phyloP scores from a whole-genome alignment of 2,329 filamentous ascomycete genomes.

The Ophiostoma ips region DNA sequence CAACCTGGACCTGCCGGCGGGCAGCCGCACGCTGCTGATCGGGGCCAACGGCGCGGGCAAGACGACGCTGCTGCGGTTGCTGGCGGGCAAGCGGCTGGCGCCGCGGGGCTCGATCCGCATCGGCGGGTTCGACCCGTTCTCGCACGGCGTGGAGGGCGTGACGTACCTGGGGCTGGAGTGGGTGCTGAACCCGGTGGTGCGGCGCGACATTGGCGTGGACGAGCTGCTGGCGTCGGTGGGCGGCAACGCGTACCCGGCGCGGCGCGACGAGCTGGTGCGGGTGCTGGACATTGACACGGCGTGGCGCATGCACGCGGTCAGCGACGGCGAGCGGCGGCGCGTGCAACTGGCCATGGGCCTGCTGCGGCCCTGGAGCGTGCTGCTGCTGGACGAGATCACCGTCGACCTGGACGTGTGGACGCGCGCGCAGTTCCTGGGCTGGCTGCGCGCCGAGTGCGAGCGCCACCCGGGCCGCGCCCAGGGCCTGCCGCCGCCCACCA shows the following conservation, averaged over 20 bases:
- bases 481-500: constrained; percentile 40
- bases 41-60: constrained; percentile 96
- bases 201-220: constrained; percentile 82
- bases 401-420: constrained; percentile 87
- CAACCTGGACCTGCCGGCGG: constrained; percentile 60
- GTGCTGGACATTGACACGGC: constrained; percentile 84
- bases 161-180: constrained; percentile 96
- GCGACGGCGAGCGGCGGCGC: constrained; percentile 77
- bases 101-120: constrained; percentile 62
- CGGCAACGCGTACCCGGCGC: constrained; percentile 65
- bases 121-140: constrained; percentile 81
- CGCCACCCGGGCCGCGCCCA: constrained; percentile 38
- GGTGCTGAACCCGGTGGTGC: constrained; percentile 94
- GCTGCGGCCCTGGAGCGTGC: constrained; percentile 76
- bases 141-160: constrained; percentile 76
- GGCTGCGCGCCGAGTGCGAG: constrained; percentile 79
- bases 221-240: constrained; percentile 78
- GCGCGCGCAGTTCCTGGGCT: constrained; percentile 70
- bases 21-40: constrained; percentile 79
- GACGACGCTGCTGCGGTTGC: constrained; percentile 85
- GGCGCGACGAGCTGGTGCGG: constrained; percentile 71
- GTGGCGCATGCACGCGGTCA: constrained; percentile 95
- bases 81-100: constrained; percentile 88
- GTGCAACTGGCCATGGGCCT: constrained; percentile 96
- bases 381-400: constrained; percentile 91